A percentile compares a stretch with the other conserved stretches of the same genome.
phyloP scores from a whole-genome alignment of 2,329 filamentous ascomycete genomes.

The Rutstroemia sp. region DNA sequence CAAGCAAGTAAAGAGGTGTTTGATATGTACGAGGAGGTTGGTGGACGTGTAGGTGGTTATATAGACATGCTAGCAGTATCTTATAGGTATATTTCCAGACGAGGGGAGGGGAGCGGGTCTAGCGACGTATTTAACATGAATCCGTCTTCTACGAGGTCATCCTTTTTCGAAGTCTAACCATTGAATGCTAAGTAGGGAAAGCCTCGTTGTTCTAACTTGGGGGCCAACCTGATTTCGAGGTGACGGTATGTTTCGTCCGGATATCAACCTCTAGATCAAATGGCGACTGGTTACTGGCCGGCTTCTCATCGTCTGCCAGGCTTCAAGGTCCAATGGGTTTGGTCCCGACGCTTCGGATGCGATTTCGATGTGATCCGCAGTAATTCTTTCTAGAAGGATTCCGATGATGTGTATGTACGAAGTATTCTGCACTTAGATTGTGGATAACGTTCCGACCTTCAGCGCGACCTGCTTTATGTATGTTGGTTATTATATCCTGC shows the following conservation, averaged over 20 bases:
- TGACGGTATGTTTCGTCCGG: slow-evolving; percentile 5
- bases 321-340: neutral
- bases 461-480: neutral
- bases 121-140: neutral
- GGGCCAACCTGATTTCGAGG: slow-evolving; percentile 1
- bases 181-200: neutral
- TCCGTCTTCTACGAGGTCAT: neutral
- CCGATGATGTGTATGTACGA: slow-evolving; percentile 6
- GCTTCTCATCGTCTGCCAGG: neutral
- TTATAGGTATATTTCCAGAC: no score
- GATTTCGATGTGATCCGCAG: slow-evolving; percentile 3
- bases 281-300: neutral
- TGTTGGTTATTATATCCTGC: neutral
- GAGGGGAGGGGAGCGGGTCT: neutral
- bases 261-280: neutral
- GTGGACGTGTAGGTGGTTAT: no score
- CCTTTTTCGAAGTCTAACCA: no score
- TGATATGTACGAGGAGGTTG: neutral
- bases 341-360: slow-evolving; percentile 8
- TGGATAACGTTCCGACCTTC: neutral
- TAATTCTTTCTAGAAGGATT: slow-evolving; percentile 8
- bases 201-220: slow-evolving; percentile 1
- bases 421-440: neutral
- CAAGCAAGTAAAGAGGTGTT: neutral
- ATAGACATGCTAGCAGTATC: no score